These are phyloP conservation scores for Collybia mongolica DNA, from an alignment of 768 basidiomycete genomes.

Conservation along the genomic window DNA sequence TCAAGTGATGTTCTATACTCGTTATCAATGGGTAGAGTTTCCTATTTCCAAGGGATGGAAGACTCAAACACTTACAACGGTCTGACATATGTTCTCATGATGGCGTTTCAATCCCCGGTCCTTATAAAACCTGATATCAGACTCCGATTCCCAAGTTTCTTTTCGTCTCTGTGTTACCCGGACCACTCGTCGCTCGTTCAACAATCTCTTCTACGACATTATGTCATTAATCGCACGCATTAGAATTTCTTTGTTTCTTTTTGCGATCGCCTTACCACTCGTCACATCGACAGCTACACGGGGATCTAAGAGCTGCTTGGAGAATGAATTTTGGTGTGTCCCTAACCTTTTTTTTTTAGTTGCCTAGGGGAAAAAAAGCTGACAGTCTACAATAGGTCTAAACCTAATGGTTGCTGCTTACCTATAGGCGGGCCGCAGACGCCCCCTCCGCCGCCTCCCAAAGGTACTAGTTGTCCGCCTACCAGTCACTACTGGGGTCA, in stretches of 20 bases:
- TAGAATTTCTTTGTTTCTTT: conserved; percentile 23
- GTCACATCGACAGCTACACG: conserved; percentile 26
- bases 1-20: too few relatives aligned
- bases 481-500: conserved; percentile 48
- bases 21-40: too few relatives aligned
- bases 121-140: conserved; percentile 5
- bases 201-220: not conserved
- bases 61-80: too few relatives aligned
- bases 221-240: conserved; percentile 13
- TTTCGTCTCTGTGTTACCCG: not conserved
- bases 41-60: too few relatives aligned
- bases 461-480: conserved; percentile 43
- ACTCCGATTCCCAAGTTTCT: not conserved
- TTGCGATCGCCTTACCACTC: conserved; percentile 32
- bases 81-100: conserved; percentile 3
- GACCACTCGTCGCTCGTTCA: conserved; percentile 13
- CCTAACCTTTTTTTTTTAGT: not conserved
- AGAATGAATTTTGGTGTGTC: conserved; percentile 32
- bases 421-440: conserved; percentile 35
- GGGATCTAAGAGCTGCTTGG: conserved; percentile 20
- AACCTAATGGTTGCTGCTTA: conserved; percentile 38
- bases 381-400: conserved; percentile 31
- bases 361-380: conserved; percentile 9
- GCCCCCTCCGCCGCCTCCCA: conserved; percentile 35
- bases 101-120: conserved; percentile 7